Conservation (phyloP, 2,329 filamentous ascomycete genomes). For the Pyrenochaeta sp. region DNA sequence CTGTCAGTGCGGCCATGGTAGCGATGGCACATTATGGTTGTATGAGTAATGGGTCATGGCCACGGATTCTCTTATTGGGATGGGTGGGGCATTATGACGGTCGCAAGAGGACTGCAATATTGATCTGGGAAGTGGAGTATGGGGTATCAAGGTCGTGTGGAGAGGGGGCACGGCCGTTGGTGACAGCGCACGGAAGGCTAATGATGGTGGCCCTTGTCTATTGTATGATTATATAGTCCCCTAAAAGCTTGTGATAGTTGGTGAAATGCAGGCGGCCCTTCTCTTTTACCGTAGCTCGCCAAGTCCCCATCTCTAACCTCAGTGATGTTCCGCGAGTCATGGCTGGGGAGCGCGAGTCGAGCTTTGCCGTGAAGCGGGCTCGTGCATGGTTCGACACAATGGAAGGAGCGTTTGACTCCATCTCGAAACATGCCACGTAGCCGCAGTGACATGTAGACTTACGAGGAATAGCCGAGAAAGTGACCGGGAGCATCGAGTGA, state of each 20-base stretch:
- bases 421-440: background rate
- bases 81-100: background rate
- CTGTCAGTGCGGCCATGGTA: slow-evolving; percentile 11
- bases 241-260: slow-evolving; percentile 36
- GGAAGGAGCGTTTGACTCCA: background rate
- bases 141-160: slow-evolving; percentile 12
- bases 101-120: slow-evolving; percentile 2
- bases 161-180: slow-evolving; percentile 12
- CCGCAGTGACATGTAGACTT: background rate
- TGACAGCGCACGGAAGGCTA: slow-evolving; percentile 21
- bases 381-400: background rate
- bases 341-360: background rate
- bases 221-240: slow-evolving; percentile 51
- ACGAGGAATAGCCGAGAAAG: slow-evolving; percentile 1
- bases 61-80: slow-evolving; percentile 19
- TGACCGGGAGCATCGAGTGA: slow-evolving; percentile 20
- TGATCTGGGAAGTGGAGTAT: slow-evolving; percentile 1
- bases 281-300: slow-evolving; percentile 13
- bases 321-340: slow-evolving; percentile 20
- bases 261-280: slow-evolving; percentile 36
- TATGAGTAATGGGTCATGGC: slow-evolving; percentile 41
- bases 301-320: background rate
- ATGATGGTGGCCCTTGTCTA: slow-evolving; percentile 43
- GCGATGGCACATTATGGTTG: slow-evolving; percentile 28
- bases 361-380: slow-evolving; percentile 4